These are phyloP conservation scores for Fusarium armeniacum DNA, from an alignment of 2,329 filamentous ascomycete species.

Conservation along the genomic window DNA sequence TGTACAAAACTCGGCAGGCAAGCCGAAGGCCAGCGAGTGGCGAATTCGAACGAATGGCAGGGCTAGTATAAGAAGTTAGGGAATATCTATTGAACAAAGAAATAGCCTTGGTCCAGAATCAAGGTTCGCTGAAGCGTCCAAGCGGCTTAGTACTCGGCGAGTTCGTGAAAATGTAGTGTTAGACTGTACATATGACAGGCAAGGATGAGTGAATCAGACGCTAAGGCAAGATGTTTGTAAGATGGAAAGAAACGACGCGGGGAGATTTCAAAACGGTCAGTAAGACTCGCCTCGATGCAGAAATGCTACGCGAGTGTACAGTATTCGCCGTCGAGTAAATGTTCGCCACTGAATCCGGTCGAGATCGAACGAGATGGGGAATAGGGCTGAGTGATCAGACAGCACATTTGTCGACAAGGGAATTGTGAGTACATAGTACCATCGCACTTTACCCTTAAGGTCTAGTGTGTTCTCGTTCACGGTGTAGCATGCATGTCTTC, in stretches of 20 bases:
- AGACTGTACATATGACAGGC: slow-evolving; percentile 10
- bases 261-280: slow-evolving; percentile 24
- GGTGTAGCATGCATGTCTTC: slow-evolving; percentile 32
- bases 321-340: slow-evolving; percentile 17
- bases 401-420: slow-evolving; percentile 17
- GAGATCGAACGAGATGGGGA: slow-evolving; percentile 24
- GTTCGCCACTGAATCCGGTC: slow-evolving; percentile 31
- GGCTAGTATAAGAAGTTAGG: slow-evolving; percentile 25
- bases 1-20: slow-evolving; percentile 9
- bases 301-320: slow-evolving; percentile 5
- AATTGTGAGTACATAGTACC: neutral
- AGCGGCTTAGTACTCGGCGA: slow-evolving; percentile 16
- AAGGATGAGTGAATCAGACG: slow-evolving; percentile 18
- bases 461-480: slow-evolving; percentile 14
- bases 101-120: slow-evolving; percentile 18
- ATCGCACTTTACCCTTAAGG: slow-evolving; percentile 24
- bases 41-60: slow-evolving; percentile 8
- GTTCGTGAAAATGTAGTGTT: slow-evolving; percentile 20
- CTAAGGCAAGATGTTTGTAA: slow-evolving; percentile 12
- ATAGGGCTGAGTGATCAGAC: slow-evolving; percentile 48
- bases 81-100: slow-evolving; percentile 29
- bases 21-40: slow-evolving; percentile 14
- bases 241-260: slow-evolving; percentile 8
- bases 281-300: slow-evolving; percentile 21
- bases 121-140: slow-evolving; percentile 15